Evolutionary conservation across 352 stramenopile genomes (phyloP), one percentile per base, ranked within the genome.

Genomic region (Stephanocyclus meneghinianus): DNA sequence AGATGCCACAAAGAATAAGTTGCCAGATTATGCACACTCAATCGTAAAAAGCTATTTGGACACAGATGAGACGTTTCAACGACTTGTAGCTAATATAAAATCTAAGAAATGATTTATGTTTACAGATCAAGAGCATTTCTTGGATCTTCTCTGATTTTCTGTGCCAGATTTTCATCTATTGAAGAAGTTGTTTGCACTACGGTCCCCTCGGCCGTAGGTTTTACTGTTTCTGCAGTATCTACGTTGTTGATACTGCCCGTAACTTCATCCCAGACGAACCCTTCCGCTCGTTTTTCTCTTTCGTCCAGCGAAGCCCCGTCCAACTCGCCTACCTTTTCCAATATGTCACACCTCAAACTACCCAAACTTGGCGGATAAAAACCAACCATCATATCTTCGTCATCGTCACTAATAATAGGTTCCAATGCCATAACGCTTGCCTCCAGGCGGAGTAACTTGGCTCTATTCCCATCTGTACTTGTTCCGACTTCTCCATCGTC

Each of bases 301-400:
- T 84, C 78, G 56, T 78, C 48, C n/a, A 84, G 47, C 18, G 60
- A 65, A 7, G 66, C 48, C 61, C 71, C 71, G 32, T 92, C 87
- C 47, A 93, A 62, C 61, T 91, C 88, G 13, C 88, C 88, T 40
- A 83, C 57, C 45, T 91, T 91, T 72, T 90, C 76, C 73, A 93
- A 74, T 57, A 87, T 71, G 75, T 93, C 88, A 74, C 80, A 90
- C 30, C 88, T 82, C 18, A 90, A 76, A 86, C 84, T 91, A 18
- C 76, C 76, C 69, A 93, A 85, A 32, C 32, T 80, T 32, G 88
- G 88, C 21, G 86, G 86, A 64, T 90, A 79, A 69, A 93, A 93
- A 21, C 86, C 88, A 13, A 90, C 71, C 78, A 91, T 86, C 51
- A 79, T 77, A 70, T 88, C 74, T 16, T 80, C 76, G 76, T 93